These are phyloP conservation scores for Ceratocystis variospora DNA, from an alignment of 2,329 filamentous ascomycete genomes.

Conservation along the genomic window DNA sequence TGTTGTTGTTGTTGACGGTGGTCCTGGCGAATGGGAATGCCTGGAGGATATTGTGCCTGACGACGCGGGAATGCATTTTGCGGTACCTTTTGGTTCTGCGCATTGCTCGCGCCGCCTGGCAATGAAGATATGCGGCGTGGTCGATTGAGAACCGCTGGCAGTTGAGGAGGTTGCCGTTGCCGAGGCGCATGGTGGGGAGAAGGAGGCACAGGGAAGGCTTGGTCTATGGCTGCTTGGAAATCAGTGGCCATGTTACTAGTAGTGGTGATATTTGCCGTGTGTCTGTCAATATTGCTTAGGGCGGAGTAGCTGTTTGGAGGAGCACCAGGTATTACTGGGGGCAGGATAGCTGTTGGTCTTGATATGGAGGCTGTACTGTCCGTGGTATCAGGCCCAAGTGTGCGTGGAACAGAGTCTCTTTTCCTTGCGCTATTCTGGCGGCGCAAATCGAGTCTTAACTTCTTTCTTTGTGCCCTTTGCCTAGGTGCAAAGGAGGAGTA, in stretches of 20 bases:
- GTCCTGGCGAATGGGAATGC: background rate
- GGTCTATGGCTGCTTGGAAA: conserved; percentile 8
- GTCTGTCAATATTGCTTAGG: conserved; percentile 4
- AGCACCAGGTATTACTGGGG: background rate
- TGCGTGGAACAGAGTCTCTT: background rate
- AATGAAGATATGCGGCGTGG: conserved; percentile 28
- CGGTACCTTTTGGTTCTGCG: background rate
- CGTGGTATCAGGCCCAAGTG: background rate
- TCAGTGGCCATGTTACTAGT: conserved; percentile 3
- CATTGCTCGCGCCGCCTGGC: conserved; percentile 18
- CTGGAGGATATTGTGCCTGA: conserved; percentile 22
- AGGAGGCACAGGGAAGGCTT: background rate
- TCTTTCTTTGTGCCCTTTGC: conserved; percentile 12
- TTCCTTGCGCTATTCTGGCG: background rate
- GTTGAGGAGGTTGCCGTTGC: background rate
- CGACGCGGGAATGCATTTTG: conserved; percentile 23
- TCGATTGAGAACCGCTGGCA: conserved; percentile 25
- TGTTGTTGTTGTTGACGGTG: background rate
- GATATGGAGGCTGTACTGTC: background rate
- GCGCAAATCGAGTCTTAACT: background rate
- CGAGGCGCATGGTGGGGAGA: background rate
- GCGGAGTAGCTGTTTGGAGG: background rate
- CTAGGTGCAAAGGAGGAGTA: conserved; percentile 7
- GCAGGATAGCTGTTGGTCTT: background rate
- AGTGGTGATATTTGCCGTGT: background rate